phyloP scores from a whole-genome alignment of 495 filamentous ascomycete genomes.

The Penicillium argentinense region DNA sequence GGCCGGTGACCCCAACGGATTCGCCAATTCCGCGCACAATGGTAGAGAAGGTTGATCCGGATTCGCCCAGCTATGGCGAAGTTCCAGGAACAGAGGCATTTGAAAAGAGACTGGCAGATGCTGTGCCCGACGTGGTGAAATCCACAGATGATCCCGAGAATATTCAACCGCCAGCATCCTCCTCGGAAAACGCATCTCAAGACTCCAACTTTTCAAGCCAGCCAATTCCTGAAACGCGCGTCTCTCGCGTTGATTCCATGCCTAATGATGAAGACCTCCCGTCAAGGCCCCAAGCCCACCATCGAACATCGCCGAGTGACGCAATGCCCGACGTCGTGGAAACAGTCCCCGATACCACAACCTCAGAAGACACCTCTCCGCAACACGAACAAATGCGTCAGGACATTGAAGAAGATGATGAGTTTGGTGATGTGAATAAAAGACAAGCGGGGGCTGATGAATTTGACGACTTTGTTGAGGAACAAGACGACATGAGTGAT shows the following conservation, averaged over 20 bases:
- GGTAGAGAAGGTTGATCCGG: conserved; percentile 75
- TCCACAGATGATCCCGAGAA: conserved; percentile 32
- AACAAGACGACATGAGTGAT: conserved; percentile 59
- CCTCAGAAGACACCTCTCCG: conserved; percentile 25
- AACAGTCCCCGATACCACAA: conserved; percentile 43
- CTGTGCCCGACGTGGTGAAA: conserved; percentile 70
- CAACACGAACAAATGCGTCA: conserved; percentile 20
- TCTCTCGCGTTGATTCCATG: conserved; percentile 42
- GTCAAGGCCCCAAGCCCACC: conserved; percentile 41
- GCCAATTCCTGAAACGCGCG: conserved; percentile 45
- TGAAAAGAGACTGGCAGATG: conserved; percentile 73
- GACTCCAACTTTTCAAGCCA: conserved; percentile 17
- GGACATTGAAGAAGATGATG: conserved; percentile 31
- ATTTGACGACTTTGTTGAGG: conserved; percentile 96
- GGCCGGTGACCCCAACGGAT: conserved; percentile 50
- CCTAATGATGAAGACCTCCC: conserved; percentile 34
- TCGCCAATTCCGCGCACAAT: conserved; percentile 75
- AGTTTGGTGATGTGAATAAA: conserved; percentile 28
- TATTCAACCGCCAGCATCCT: conserved; percentile 17
- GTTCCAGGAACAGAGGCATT: conserved; percentile 82
- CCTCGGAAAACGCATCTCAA: conserved; percentile 14
- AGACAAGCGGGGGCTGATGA: conserved; percentile 59
- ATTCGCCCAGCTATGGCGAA: conserved; percentile 74
- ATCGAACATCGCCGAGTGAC: conserved; percentile 45
- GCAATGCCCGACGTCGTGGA: conserved; percentile 50